Percentiles rank a stretch among this genome's conserved stretches.
Conservation (phyloP, 192 early-diverging fungal genomes). For the Chytriomyces hyalinus region DNA sequence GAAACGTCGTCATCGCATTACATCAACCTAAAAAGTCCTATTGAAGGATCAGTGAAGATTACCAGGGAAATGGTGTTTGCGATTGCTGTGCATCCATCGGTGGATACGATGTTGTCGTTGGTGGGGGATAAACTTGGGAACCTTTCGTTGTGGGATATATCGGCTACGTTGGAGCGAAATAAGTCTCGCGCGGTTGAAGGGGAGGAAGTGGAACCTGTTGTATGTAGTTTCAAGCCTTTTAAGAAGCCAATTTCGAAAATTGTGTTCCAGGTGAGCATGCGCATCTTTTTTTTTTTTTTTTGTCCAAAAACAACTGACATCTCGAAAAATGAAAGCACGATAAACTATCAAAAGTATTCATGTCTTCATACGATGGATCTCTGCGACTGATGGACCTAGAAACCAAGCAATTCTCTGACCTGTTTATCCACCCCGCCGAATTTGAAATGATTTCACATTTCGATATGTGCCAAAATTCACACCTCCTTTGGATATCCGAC, state of each 20-base stretch:
- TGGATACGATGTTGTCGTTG: constrained; percentile 62
- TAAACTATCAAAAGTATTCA: constrained; percentile 53
- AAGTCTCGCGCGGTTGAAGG: not conserved
- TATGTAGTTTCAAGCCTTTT: constrained; percentile 61
- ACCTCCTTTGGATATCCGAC: constrained; percentile 59
- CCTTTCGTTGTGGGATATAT: constrained; percentile 28
- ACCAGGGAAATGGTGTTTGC: constrained; percentile 38
- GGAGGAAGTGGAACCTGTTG: constrained; percentile 52
- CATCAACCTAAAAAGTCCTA: not conserved
- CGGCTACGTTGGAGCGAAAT: constrained; percentile 30
- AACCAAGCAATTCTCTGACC: constrained; percentile 54
- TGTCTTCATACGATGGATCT: constrained; percentile 66
- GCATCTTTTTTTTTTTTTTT: too few relatives aligned
- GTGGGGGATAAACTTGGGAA: constrained; percentile 44
- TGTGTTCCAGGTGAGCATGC: constrained; percentile 36
- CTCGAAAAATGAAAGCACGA: constrained; percentile 27
- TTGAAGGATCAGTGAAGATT: constrained; percentile 37
- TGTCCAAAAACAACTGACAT: too few relatives aligned
- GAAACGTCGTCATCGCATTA: not conserved
- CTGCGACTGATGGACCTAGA: constrained; percentile 66
- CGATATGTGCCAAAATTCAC: constrained; percentile 41
- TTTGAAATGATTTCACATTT: constrained; percentile 50
- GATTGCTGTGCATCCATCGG: constrained; percentile 63
- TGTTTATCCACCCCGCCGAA: constrained; percentile 53
- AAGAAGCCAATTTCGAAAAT: constrained; percentile 55